phyloP scores from a whole-genome alignment of 2,329 filamentous ascomycete genomes.

The Apiospora marii region DNA sequence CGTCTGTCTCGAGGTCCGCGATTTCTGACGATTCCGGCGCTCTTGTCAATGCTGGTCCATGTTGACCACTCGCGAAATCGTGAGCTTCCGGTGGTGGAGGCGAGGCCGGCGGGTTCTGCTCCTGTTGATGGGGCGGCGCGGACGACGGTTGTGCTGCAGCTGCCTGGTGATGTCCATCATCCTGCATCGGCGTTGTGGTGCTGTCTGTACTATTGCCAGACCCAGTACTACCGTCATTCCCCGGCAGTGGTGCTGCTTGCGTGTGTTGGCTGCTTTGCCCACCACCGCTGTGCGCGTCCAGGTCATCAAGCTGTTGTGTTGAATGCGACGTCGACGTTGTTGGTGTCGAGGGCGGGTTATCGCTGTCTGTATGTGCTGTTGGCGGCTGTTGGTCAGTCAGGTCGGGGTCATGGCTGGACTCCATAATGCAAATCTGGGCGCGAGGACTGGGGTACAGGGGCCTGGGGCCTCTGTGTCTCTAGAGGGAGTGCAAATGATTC shows the following conservation, averaged over 20 bases:
- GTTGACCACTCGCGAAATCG: slow-evolving; percentile 20
- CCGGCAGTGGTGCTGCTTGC: background rate
- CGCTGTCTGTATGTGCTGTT: background rate
- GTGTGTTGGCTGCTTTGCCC: background rate
- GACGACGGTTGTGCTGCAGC: background rate
- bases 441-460: slow-evolving; percentile 13
- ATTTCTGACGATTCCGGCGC: background rate
- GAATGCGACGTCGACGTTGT: background rate
- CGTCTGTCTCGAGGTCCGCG: background rate
- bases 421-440: slow-evolving; percentile 5
- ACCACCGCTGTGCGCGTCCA: background rate
- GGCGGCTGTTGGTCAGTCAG: slow-evolving; percentile 8
- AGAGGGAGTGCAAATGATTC: background rate
- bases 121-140: background rate
- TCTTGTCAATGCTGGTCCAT: background rate
- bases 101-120: background rate
- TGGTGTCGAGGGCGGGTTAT: background rate
- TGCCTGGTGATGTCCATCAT: background rate
- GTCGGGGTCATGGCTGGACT: slow-evolving; percentile 6
- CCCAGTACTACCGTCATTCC: background rate
- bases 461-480: background rate
- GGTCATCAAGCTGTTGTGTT: background rate
- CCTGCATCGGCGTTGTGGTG: slow-evolving; percentile 1
- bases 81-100: background rate
- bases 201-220: background rate